Conservation (phyloP, 306 rosid genomes). For the Quercus parvula region DNA sequence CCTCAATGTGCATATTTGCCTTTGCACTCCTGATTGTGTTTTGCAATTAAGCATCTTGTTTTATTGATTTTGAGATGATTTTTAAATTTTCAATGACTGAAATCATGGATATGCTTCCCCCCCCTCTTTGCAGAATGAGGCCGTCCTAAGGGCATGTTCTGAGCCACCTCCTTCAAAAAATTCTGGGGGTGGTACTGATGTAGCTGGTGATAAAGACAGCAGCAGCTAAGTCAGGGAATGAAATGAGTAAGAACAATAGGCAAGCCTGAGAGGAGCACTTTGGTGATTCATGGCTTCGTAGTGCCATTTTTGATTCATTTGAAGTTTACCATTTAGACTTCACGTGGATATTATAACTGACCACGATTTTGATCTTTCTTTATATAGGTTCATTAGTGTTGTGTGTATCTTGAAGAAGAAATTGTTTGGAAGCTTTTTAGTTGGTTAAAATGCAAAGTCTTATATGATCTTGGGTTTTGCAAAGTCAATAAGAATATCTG, state of each 20-base stretch:
- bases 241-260: constrained; percentile 25
- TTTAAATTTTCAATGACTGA: background rate
- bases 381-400: background rate
- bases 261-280: constrained; percentile 10
- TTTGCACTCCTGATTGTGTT: background rate
- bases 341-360: background rate
- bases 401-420: background rate
- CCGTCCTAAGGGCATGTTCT: constrained; percentile 82
- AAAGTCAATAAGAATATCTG: constrained; percentile 4
- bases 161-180: constrained; percentile 52
- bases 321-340: background rate
- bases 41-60: background rate
- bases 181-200: constrained; percentile 24
- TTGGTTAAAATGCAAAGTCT: background rate
- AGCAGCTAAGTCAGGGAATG: constrained; percentile 7
- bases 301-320: background rate
- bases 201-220: constrained; percentile 23
- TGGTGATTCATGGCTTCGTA: background rate
- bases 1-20: background rate
- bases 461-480: background rate
- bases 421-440: background rate
- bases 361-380: constrained; percentile 17
- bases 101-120: background rate
- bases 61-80: background rate
- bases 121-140: constrained; percentile 59